Evolutionary conservation across 148 eudicot species (phyloP).

Genomic region (Nyssa sinensis): DNA sequence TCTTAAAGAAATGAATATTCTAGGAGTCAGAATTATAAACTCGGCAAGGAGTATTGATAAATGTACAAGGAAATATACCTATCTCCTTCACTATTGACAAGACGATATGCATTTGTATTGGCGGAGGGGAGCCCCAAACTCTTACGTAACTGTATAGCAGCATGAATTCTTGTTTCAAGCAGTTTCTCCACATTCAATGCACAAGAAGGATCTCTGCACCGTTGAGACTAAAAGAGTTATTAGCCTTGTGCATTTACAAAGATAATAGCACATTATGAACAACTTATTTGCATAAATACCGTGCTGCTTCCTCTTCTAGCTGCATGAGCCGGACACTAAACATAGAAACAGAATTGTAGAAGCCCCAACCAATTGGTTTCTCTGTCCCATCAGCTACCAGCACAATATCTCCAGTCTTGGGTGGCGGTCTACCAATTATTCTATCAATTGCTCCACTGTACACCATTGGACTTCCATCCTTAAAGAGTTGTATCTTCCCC

Average conservation of each 20-base stretch:
- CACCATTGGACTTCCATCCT: conserved; percentile 92
- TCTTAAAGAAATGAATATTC: conserved; percentile 2
- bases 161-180: conserved; percentile 59
- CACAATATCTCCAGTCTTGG: conserved; percentile 80
- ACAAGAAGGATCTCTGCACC: conserved; percentile 69
- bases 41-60: conserved; percentile 2
- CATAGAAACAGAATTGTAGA: conserved; percentile 90
- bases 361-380: conserved; percentile 89
- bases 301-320: conserved; percentile 68
- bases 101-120: conserved; percentile 85
- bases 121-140: conserved; percentile 72
- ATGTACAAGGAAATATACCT: conserved; percentile 36
- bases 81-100: conserved; percentile 97
- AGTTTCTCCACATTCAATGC: conserved; percentile 74
- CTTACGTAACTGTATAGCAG: conserved; percentile 59
- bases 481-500: conserved; percentile 84
- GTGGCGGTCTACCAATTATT: conserved; percentile 89
- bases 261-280: neutral
- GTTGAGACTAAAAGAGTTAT: conserved; percentile 5
- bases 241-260: neutral
- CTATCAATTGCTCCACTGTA: conserved; percentile 94
- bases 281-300: conserved; percentile 30
- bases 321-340: conserved; percentile 95
- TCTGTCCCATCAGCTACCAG: conserved; percentile 89
- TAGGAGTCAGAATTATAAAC: neutral